Percentiles rank a stretch among this genome's conserved stretches.
Evolutionary conservation across 1,139 yeast genomes (phyloP).

Genomic region (Candida gigantensis): DNA sequence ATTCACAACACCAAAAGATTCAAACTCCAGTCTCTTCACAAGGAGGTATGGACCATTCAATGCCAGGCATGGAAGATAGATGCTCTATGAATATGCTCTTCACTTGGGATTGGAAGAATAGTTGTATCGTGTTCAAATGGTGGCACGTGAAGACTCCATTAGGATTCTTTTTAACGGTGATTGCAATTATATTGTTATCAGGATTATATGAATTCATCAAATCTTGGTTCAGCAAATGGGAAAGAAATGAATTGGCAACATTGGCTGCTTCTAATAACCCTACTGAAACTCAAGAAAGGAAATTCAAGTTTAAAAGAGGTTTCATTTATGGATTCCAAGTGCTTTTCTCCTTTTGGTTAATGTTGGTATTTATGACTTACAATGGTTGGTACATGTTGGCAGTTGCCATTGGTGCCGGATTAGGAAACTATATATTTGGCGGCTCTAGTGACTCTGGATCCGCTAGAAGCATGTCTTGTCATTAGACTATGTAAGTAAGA

Average conservation of each 20-base stretch:
- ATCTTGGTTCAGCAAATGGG: constrained; percentile 36
- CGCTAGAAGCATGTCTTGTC: constrained; percentile 50
- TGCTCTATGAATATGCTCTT: constrained; percentile 81
- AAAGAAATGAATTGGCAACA: constrained; percentile 17
- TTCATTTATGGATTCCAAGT: constrained; percentile 69
- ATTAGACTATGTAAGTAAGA: constrained; percentile 22
- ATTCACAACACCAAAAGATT: constrained; percentile 1
- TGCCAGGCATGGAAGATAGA: constrained; percentile 35
- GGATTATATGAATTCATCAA: constrained; percentile 65
- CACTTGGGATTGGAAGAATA: constrained; percentile 75
- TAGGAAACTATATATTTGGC: constrained; percentile 69
- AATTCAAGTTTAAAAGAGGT: constrained; percentile 36
- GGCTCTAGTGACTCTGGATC: constrained; percentile 17
- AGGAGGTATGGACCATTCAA: constrained; percentile 13
- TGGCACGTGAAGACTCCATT: constrained; percentile 67
- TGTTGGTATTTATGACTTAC: constrained; percentile 83
- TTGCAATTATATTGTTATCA: constrained; percentile 50
- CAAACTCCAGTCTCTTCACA: constrained; percentile 4
- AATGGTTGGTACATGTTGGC: constrained; percentile 83
- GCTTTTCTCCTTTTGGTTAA: constrained; percentile 72
- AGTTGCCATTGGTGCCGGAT: constrained; percentile 65
- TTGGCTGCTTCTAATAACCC: constrained; percentile 18
- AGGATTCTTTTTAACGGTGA: constrained; percentile 54
- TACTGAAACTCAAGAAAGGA: constrained; percentile 17
- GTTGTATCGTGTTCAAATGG: constrained; percentile 74